These are phyloP conservation scores for Lactarius sanguifluus DNA, from an alignment of 768 basidiomycete genomes.

Conservation along the genomic window DNA sequence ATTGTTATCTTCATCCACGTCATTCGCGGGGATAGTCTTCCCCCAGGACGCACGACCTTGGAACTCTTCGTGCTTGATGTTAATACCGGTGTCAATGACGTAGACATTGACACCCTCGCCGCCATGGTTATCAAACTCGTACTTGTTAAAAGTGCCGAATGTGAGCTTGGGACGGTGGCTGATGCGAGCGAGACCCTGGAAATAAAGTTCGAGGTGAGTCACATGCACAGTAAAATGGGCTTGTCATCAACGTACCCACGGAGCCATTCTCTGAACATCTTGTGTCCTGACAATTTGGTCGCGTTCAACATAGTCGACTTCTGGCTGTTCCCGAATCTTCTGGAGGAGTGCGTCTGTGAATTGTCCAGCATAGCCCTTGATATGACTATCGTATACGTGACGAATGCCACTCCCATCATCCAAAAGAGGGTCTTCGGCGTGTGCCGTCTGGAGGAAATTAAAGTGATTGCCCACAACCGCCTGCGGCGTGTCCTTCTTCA, in stretches of 20 bases:
- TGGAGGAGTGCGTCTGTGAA: conserved; percentile 72
- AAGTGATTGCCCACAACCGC: conserved; percentile 70
- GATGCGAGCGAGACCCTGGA: conserved; percentile 91
- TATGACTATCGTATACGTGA: conserved; percentile 75
- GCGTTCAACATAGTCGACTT: conserved; percentile 89
- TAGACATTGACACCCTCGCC: conserved; percentile 95
- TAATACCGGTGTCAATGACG: conserved; percentile 88
- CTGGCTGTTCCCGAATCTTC: conserved; percentile 76
- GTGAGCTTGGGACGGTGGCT: conserved; percentile 78
- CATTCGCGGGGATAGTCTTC: conserved; percentile 82
- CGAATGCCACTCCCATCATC: conserved; percentile 54
- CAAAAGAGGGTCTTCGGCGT: conserved; percentile 54
- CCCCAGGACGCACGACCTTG: conserved; percentile 92
- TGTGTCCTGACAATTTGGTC: conserved; percentile 90
- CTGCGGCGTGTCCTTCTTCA: conserved; percentile 67
- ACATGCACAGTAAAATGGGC: conserved; percentile 4
- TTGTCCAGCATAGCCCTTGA: conserved; percentile 78
- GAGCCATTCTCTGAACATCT: conserved; percentile 68
- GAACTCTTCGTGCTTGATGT: conserved; percentile 81
- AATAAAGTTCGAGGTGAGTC: conserved; percentile 23
- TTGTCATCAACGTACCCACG: conserved; percentile 65
- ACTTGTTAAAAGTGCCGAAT: conserved; percentile 82
- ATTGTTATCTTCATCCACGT: conserved; percentile 87
- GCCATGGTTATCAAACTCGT: conserved; percentile 66
- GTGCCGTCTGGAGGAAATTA: conserved; percentile 68